Evolutionary conservation across 2,329 filamentous ascomycete genomes (phyloP).

Genomic region (Hansfordia pulvinata): DNA sequence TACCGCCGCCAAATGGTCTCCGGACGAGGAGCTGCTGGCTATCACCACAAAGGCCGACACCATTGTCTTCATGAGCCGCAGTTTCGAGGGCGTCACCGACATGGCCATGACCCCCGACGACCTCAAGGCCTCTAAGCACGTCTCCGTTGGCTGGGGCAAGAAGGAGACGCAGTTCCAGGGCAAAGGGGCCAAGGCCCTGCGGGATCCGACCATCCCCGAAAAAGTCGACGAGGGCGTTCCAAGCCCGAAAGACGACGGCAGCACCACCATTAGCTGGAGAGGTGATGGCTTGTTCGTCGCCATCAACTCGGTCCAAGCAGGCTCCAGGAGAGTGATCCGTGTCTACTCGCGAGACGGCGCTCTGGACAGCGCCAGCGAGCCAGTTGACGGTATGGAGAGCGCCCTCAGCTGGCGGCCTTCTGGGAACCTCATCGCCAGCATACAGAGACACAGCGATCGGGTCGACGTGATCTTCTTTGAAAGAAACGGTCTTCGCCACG

Average conservation of each 20-base stretch:
- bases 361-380: slow-evolving; percentile 87
- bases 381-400: slow-evolving; percentile 81
- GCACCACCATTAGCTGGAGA: slow-evolving; percentile 73
- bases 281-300: slow-evolving; percentile 88
- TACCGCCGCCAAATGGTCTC: slow-evolving; percentile 80
- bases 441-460: slow-evolving; percentile 57
- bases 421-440: slow-evolving; percentile 80
- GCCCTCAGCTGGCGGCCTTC: slow-evolving; percentile 82
- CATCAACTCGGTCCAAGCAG: slow-evolving; percentile 63
- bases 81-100: slow-evolving; percentile 74
- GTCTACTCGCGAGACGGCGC: slow-evolving; percentile 84
- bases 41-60: slow-evolving; percentile 70
- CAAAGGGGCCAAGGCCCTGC: slow-evolving; percentile 69
- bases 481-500: slow-evolving; percentile 91
- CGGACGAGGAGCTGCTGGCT: slow-evolving; percentile 81
- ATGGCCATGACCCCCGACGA: slow-evolving; percentile 61
- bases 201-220: slow-evolving; percentile 90
- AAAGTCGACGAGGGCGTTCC: slow-evolving; percentile 73
- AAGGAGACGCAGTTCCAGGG: slow-evolving; percentile 97
- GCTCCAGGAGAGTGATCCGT: slow-evolving; percentile 63
- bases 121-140: slow-evolving; percentile 78
- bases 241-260: slow-evolving; percentile 59
- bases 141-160: slow-evolving; percentile 96
- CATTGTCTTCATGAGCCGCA: slow-evolving; percentile 82
- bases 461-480: slow-evolving; percentile 90